Percentiles rank a stretch among this genome's conserved stretches.
These are phyloP conservation scores for Annulohypoxylon bovei DNA, from an alignment of 495 filamentous ascomycete species.

Conservation along the genomic window DNA sequence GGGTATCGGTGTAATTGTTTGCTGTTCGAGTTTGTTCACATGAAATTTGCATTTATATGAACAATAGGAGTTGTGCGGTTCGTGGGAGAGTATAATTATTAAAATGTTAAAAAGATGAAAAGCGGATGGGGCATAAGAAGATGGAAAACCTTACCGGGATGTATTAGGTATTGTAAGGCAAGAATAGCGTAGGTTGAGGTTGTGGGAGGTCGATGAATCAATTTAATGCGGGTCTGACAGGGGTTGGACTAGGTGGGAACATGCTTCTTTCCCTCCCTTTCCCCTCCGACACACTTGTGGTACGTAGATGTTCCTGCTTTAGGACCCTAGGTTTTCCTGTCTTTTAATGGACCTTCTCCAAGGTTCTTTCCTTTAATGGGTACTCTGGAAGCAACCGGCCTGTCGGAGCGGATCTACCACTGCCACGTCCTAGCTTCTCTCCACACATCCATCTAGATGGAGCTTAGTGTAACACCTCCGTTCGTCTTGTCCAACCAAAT, in stretches of 20 bases:
- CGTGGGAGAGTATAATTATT: slow-evolving; percentile 29
- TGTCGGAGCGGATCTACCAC: slow-evolving; percentile 39
- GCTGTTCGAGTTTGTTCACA: slow-evolving; percentile 20
- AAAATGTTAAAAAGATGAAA: slow-evolving; percentile 37
- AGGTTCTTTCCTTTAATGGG: background rate
- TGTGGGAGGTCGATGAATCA: slow-evolving; percentile 33
- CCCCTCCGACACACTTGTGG: slow-evolving; percentile 13
- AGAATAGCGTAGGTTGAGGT: slow-evolving; percentile 14
- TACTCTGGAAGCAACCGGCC: slow-evolving; percentile 22
- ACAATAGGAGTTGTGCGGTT: slow-evolving; percentile 15
- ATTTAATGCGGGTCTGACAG: slow-evolving; percentile 37
- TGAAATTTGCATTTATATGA: slow-evolving; percentile 18
- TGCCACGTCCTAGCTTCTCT: slow-evolving; percentile 38
- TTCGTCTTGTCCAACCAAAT: slow-evolving; percentile 15
- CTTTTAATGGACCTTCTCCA: background rate
- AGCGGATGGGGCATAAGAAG: slow-evolving; percentile 14
- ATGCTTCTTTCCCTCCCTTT: slow-evolving; percentile 15
- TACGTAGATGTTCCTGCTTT: slow-evolving; percentile 34
- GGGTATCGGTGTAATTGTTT: slow-evolving; percentile 6
- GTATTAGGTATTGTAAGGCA: slow-evolving; percentile 1
- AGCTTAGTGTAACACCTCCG: slow-evolving; percentile 15
- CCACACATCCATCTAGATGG: slow-evolving; percentile 28
- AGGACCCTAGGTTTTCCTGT: slow-evolving; percentile 19
- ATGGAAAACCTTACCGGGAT: background rate
- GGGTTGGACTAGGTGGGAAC: slow-evolving; percentile 12